These are phyloP conservation scores for Mangifera indica DNA, from an alignment of 345 rosid species.

Conservation along the genomic window DNA sequence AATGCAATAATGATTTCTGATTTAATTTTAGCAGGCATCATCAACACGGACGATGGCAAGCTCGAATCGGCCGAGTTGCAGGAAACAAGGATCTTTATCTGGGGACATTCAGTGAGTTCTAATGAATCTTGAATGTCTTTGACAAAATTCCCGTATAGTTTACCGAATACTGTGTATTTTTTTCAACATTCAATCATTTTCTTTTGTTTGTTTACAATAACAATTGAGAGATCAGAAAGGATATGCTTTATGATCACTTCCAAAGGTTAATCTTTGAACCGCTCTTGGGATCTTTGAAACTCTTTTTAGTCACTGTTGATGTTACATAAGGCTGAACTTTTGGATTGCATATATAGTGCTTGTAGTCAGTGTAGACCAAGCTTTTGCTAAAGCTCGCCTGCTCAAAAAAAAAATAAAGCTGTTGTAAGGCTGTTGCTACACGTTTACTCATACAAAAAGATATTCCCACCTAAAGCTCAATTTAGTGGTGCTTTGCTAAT, in stretches of 20 bases:
- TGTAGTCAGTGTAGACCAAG: not conserved
- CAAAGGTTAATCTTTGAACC: slow-evolving; percentile 4
- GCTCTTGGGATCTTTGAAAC: not conserved
- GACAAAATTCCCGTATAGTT: slow-evolving; percentile 1
- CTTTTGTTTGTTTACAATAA: not conserved
- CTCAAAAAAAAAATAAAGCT: not conserved
- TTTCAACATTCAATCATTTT: not conserved
- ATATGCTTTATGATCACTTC: slow-evolving; percentile 18
- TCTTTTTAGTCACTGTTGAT: not conserved
- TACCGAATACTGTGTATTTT: not conserved
- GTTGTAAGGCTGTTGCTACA: slow-evolving; percentile 16
- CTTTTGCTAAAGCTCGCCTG: slow-evolving; percentile 14
- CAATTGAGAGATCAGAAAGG: not conserved
- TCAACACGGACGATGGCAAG: slow-evolving; percentile 99
- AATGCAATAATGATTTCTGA: not conserved
- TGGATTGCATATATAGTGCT: slow-evolving; percentile 1
- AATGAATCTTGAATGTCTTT: not conserved
- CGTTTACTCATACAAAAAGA: not conserved
- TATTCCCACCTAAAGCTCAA: slow-evolving; percentile 1
- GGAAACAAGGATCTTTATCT: slow-evolving; percentile 99
- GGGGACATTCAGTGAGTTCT: slow-evolving; percentile 79
- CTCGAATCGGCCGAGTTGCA: slow-evolving; percentile 96
- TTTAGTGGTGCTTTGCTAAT: not conserved
- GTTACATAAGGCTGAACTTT: not conserved
- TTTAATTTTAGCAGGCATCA: slow-evolving; percentile 54